Percentiles rank a stretch among this genome's conserved stretches.
phyloP scores from a whole-genome alignment of 1,284 basidiomycete species.

The Puccinia polysora region DNA sequence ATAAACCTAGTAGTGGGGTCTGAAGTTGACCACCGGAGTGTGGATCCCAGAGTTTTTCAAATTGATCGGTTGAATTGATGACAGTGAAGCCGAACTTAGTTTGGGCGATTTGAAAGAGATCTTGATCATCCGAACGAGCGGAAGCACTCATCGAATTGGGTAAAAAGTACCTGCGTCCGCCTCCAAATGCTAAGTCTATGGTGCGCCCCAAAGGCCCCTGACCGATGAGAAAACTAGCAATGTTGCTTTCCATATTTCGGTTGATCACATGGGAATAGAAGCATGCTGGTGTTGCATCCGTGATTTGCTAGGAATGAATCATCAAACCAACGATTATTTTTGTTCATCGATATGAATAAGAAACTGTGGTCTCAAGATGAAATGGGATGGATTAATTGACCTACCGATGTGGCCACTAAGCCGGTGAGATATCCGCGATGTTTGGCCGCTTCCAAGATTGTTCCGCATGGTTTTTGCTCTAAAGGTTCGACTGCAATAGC shows the following conservation, averaged over 20 bases:
- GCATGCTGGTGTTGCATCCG: conserved; percentile 53
- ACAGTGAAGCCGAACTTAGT: conserved; percentile 45
- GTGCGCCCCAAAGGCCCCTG: conserved; percentile 43
- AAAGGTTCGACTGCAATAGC: conserved; percentile 52
- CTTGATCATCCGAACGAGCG: conserved; percentile 51
- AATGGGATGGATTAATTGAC: no score
- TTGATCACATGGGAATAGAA: conserved; percentile 53
- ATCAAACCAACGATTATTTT: no score
- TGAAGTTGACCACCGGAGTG: conserved; percentile 2
- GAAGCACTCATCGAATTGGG: conserved; percentile 49
- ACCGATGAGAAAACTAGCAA: conserved; percentile 47
- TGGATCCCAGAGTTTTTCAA: conserved; percentile 37
- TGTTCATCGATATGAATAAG: no score
- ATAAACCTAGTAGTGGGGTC: conserved; percentile 44
- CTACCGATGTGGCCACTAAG: conserved; percentile 52
- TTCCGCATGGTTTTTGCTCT: conserved; percentile 51
- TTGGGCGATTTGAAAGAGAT: conserved; percentile 49
- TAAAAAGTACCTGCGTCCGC: conserved; percentile 53
- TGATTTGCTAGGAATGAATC: conserved; percentile 47
- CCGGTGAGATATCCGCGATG: conserved; percentile 53
- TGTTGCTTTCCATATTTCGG: conserved; percentile 47
- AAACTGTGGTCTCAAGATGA: no score
- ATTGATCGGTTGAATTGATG: conserved; percentile 41
- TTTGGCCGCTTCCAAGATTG: conserved; percentile 54
- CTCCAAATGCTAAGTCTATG: conserved; percentile 54